These are phyloP conservation scores for Porcisia hertigi DNA, from an alignment of 208 protist species.

Conservation along the genomic window DNA sequence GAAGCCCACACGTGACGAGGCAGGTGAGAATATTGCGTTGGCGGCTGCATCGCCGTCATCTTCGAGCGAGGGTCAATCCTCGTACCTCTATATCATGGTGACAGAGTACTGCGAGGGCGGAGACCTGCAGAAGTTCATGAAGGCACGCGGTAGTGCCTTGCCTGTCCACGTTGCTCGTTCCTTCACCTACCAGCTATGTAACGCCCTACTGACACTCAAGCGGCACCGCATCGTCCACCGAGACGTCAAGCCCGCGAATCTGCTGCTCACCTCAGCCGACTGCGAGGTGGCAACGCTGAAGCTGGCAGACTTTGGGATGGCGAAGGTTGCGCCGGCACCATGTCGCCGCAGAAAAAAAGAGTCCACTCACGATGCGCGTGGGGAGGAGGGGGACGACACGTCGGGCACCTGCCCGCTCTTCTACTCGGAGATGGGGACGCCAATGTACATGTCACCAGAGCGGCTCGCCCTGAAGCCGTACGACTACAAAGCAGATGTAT, in stretches of 20 bases:
- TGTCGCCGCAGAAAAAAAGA: not conserved
- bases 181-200: conserved; percentile 68
- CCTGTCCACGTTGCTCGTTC: conserved; percentile 35
- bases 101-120: conserved; percentile 72
- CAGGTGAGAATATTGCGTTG: not conserved
- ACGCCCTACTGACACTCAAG: conserved; percentile 54
- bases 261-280: conserved; percentile 62
- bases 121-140: conserved; percentile 48
- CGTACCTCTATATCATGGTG: conserved; percentile 39
- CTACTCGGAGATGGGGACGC: conserved; percentile 61
- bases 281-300: conserved; percentile 60
- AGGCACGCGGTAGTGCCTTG: conserved; percentile 19
- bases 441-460: conserved; percentile 82
- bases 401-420: conserved; percentile 33
- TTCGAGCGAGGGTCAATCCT: conserved; percentile 9
- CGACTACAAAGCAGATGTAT: conserved; percentile 77
- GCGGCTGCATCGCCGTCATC: conserved; percentile 6
- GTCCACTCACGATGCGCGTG: not conserved
- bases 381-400: conserved; percentile 1
- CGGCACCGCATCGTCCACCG: conserved; percentile 71
- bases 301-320: conserved; percentile 76
- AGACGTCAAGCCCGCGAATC: conserved; percentile 91
- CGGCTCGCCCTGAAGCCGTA: conserved; percentile 57
- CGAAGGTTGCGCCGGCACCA: conserved; percentile 28
- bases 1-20: conserved; percentile 6